Conservation (phyloP, 441 rosid species). For the Jatropha multifida region DNA sequence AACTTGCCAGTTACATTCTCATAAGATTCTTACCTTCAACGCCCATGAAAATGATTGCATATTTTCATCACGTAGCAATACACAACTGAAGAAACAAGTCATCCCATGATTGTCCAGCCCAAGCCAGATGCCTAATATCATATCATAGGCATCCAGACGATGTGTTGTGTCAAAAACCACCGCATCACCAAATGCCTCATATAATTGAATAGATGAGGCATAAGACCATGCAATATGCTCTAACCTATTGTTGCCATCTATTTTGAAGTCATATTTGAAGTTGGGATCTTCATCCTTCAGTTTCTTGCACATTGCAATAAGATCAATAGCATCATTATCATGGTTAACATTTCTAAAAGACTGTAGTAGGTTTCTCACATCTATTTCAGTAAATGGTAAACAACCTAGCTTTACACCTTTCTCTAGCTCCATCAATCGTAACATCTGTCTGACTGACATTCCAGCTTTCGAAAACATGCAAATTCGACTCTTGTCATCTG, state of each 20-base stretch:
- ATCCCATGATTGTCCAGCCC: constrained; percentile 66
- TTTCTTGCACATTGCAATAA: constrained; percentile 59
- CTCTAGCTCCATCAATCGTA: constrained; percentile 68
- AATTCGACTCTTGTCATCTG: constrained; percentile 56
- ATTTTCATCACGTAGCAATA: constrained; percentile 57
- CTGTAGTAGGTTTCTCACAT: constrained; percentile 60
- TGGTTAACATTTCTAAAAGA: constrained; percentile 54
- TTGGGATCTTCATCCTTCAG: constrained; percentile 50
- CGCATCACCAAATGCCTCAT: constrained; percentile 60
- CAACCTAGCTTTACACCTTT: constrained; percentile 70
- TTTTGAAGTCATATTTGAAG: constrained; percentile 55
- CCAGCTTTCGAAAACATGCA: constrained; percentile 74
- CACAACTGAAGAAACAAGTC: constrained; percentile 52
- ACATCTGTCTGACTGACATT: constrained; percentile 69
- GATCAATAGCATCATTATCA: constrained; percentile 55
- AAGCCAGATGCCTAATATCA: constrained; percentile 59
- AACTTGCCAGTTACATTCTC: constrained; percentile 6
- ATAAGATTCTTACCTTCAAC: constrained; percentile 43
- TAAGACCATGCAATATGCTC: constrained; percentile 63
- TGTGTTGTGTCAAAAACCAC: constrained; percentile 58
- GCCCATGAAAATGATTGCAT: constrained; percentile 65
- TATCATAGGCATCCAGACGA: constrained; percentile 55
- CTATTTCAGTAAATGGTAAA: constrained; percentile 62
- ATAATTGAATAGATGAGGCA: constrained; percentile 45
- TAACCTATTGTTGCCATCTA: constrained; percentile 51